phyloP scores from a whole-genome alignment of 352 stramenopile species.

The Thalassiosira mediterranea region DNA sequence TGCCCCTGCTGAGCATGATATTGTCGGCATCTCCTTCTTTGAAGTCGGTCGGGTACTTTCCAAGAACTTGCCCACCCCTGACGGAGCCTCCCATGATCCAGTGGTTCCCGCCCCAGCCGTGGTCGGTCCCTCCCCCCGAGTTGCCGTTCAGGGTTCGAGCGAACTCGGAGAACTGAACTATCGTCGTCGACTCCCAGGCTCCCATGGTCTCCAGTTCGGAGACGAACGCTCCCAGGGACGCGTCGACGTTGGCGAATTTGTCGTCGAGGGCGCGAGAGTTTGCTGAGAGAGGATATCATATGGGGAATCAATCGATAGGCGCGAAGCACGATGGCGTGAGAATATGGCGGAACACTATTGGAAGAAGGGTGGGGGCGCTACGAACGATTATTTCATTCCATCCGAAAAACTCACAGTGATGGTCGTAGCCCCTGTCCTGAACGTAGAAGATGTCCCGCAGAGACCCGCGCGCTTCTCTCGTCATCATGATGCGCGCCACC shows the following conservation, averaged over 20 bases:
- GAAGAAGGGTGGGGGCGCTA: no score
- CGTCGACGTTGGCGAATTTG: constrained; percentile 55
- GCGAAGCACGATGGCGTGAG: no score
- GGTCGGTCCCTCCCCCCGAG: constrained; percentile 60
- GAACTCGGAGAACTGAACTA: constrained; percentile 79
- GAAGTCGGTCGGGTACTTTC: constrained; percentile 51
- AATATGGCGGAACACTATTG: no score
- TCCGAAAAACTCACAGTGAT: constrained; percentile 48
- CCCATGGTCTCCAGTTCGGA: constrained; percentile 66
- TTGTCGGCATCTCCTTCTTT: constrained; percentile 29
- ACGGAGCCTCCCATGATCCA: constrained; percentile 50
- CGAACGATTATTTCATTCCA: not conserved
- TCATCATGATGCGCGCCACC: constrained; percentile 61
- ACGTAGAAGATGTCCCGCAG: constrained; percentile 73
- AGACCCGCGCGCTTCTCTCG: constrained; percentile 23
- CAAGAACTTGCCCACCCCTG: constrained; percentile 40
- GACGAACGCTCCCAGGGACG: constrained; percentile 58
- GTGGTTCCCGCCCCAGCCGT: constrained; percentile 59
- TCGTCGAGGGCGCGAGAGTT: constrained; percentile 21
- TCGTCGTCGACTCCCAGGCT: constrained; percentile 55
- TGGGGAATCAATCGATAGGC: constrained; percentile 32
- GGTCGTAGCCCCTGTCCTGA: constrained; percentile 62
- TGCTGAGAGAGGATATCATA: no score
- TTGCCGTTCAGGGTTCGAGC: constrained; percentile 71
- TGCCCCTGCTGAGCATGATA: constrained; percentile 32